A percentile compares a stretch with the other conserved stretches of the same genome.
Conservation (phyloP, 371 early-diverging fungal species). For the Haplosporangium sp. region DNA sequence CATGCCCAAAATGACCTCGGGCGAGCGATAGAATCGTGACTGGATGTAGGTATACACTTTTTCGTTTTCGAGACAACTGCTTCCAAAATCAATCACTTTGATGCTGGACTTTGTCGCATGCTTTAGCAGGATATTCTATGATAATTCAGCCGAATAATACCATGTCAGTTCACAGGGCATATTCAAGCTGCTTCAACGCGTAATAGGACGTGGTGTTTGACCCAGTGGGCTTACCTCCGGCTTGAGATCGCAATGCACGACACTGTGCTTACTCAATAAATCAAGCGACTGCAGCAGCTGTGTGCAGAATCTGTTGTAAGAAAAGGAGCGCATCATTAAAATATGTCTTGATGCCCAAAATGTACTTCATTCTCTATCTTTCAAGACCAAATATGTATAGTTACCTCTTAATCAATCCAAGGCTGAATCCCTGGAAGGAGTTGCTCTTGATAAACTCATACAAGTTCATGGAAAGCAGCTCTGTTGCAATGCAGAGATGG, state of each 20-base stretch:
- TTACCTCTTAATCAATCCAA: conserved; percentile 81
- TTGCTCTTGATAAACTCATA: conserved; percentile 97
- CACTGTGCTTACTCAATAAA: conserved; percentile 77
- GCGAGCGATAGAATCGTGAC: conserved; percentile 96
- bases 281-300: conserved; percentile 91
- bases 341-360: too few relatives aligned
- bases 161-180: too few relatives aligned
- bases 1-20: conserved; percentile 95
- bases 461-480: conserved; percentile 94
- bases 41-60: conserved; percentile 98
- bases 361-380: too few relatives aligned
- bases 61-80: conserved; percentile 89
- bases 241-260: conserved; percentile 99
- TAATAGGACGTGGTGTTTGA: too few relatives aligned
- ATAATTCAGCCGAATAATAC: too few relatives aligned
- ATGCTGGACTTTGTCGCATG: conserved; percentile 79
- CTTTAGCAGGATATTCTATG: conserved; percentile 78
- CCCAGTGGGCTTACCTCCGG: conserved; percentile 80
- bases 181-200: too few relatives aligned
- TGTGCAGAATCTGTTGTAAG: conserved; percentile 68
- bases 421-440: conserved; percentile 91
- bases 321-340: conserved; percentile 1
- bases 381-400: background rate
- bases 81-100: conserved; percentile 99
- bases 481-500: conserved; percentile 92